A percentile compares a stretch with the other conserved stretches of the same genome.
These are phyloP conservation scores for Thecaphora frezii DNA, from an alignment of 1,284 basidiomycete genomes.

Conservation along the genomic window DNA sequence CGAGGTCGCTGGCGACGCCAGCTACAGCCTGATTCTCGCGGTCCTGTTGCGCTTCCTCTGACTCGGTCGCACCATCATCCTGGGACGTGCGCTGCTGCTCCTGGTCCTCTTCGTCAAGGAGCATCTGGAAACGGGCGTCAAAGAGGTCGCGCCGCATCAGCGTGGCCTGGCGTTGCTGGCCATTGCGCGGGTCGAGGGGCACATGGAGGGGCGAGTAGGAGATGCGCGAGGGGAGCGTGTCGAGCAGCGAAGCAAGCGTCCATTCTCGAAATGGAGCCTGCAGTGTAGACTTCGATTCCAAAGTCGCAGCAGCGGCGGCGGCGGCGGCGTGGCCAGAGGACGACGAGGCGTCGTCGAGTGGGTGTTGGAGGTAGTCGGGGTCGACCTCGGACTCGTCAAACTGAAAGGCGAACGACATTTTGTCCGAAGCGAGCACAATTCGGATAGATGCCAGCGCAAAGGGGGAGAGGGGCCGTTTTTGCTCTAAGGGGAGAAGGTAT, in stretches of 20 bases:
- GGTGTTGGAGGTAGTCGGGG: no score
- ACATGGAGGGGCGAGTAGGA: conserved; percentile 34
- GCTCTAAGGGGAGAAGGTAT: no score
- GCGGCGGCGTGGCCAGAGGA: no score
- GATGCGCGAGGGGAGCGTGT: conserved; percentile 27
- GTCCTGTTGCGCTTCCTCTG: conserved; percentile 9
- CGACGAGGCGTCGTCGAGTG: no score
- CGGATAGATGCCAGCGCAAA: no score
- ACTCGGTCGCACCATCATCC: background rate
- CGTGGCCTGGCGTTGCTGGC: conserved; percentile 54
- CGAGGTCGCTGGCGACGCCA: conserved; percentile 73
- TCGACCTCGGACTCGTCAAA: no score
- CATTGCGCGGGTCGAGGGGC: conserved; percentile 4
- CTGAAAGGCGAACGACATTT: no score
- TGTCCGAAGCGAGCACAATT: no score
- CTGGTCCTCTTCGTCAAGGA: conserved; percentile 62
- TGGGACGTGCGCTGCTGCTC: conserved; percentile 52
- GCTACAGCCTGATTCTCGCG: conserved; percentile 62
- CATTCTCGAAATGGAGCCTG: background rate
- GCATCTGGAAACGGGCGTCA: conserved; percentile 88
- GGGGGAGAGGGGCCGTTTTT: no score
- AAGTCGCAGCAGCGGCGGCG: no score
- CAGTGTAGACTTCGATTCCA: background rate
- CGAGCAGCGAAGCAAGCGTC: conserved; percentile 13
- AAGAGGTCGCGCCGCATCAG: conserved; percentile 82